Evolutionary conservation across 2,329 filamentous ascomycete genomes (phyloP).

Genomic region (Amylocarpus encephaloides): DNA sequence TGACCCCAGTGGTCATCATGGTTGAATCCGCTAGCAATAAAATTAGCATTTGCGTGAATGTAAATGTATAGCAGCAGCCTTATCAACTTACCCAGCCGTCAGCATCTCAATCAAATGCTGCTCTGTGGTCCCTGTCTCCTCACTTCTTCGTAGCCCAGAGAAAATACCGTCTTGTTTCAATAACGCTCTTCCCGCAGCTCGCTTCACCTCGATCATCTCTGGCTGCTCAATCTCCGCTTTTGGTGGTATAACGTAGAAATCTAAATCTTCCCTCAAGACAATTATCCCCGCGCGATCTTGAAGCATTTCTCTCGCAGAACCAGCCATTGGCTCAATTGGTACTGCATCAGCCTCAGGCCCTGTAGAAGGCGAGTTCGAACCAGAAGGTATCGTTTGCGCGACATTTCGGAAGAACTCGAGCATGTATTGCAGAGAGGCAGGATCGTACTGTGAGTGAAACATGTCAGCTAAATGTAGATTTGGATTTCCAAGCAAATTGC

Average conservation of each 20-base stretch:
- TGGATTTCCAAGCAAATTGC: constrained; percentile 32
- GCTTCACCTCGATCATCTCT: constrained; percentile 95
- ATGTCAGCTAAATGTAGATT: constrained; percentile 39
- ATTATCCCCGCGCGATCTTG: constrained; percentile 93
- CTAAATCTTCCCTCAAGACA: constrained; percentile 88
- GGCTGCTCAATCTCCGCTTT: constrained; percentile 72
- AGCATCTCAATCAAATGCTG: constrained; percentile 99
- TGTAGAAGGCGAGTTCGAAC: constrained; percentile 58
- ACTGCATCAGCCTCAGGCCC: constrained; percentile 59
- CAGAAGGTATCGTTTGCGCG: constrained; percentile 86
- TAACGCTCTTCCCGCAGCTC: constrained; percentile 80
- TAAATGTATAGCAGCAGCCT: no score
- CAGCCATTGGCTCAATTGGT: constrained; percentile 66
- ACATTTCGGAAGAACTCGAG: constrained; percentile 96
- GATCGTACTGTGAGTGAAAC: constrained; percentile 70
- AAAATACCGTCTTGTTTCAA: constrained; percentile 92
- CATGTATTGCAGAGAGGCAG: constrained; percentile 96
- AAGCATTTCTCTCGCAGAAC: constrained; percentile 67
- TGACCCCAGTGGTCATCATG: constrained; percentile 95
- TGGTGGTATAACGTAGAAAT: constrained; percentile 95
- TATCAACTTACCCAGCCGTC: constrained; percentile 75
- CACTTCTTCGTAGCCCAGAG: constrained; percentile 87
- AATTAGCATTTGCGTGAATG: constrained; percentile 11
- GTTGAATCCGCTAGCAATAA: constrained; percentile 72
- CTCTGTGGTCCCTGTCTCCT: constrained; percentile 93